phyloP scores from a whole-genome alignment of 2,329 filamentous ascomycete species.

The Celoporthe dispersa region DNA sequence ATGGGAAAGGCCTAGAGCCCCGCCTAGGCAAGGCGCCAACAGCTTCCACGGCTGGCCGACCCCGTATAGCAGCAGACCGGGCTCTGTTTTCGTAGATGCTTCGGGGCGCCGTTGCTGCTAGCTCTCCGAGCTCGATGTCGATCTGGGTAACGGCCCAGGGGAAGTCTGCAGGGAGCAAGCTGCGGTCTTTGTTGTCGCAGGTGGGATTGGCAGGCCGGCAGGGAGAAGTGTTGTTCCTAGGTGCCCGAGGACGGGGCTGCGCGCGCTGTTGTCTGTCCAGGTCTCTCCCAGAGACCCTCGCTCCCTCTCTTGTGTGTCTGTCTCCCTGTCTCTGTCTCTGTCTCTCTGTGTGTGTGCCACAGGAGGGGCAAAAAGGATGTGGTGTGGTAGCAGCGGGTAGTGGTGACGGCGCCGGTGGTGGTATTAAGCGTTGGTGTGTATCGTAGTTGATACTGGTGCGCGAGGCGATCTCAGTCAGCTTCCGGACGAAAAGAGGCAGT shows the following conservation, averaged over 20 bases:
- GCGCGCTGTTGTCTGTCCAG: not conserved
- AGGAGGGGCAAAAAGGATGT: not conserved
- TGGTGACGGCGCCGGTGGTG: not conserved
- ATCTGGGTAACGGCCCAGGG: not conserved
- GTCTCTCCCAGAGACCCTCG: not conserved
- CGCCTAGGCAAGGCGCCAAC: not conserved
- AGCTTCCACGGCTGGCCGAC: not conserved
- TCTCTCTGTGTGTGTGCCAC: not conserved
- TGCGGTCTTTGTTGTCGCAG: not conserved
- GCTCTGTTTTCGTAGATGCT: not conserved
- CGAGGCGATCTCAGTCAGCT: not conserved
- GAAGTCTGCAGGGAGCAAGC: not conserved
- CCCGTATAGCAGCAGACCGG: too few species aligned
- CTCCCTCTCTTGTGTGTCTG: too few species aligned
- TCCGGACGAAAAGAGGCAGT: not conserved
- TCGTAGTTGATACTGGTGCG: not conserved
- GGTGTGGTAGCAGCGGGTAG: not conserved
- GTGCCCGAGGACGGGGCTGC: not conserved
- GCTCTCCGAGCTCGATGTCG: not conserved
- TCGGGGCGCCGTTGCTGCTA: not conserved
- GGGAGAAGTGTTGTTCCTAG: not conserved
- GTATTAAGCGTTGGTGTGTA: not conserved
- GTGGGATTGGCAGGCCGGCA: not conserved
- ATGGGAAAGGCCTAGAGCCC: not conserved
- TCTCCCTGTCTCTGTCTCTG: too few species aligned